Conservation (phyloP, 345 rosid genomes). For the Populus pruinosa region DNA sequence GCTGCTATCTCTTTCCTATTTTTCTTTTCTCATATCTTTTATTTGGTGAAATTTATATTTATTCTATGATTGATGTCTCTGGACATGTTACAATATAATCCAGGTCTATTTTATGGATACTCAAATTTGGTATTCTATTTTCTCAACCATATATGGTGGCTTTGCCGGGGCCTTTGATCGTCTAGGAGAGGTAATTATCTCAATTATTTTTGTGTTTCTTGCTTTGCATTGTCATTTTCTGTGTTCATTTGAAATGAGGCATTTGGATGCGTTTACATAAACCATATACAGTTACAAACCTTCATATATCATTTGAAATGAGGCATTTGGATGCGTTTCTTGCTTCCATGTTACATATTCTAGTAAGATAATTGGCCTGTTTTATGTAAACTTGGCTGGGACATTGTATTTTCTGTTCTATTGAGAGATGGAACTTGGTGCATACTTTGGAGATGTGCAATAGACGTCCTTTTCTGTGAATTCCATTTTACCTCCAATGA, state of each 20-base stretch:
- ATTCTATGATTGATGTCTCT: neutral
- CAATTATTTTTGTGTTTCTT: neutral
- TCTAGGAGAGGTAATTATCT: conserved; percentile 75
- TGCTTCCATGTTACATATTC: neutral
- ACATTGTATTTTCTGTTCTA: neutral
- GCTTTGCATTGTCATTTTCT: neutral
- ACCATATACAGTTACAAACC: neutral
- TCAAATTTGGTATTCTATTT: conserved; percentile 91
- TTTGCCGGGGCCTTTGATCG: conserved; percentile 90
- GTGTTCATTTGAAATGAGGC: too few relatives aligned
- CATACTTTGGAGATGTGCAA: neutral
- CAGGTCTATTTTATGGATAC: conserved; percentile 95
- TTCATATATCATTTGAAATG: neutral
- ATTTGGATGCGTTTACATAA: too few relatives aligned
- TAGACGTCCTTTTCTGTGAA: neutral
- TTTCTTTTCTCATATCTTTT: neutral
- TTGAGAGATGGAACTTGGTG: too few relatives aligned
- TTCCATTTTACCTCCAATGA: neutral
- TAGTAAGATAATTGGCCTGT: neutral
- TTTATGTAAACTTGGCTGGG: neutral
- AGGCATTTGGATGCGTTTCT: neutral
- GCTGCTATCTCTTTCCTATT: conserved; percentile 1
- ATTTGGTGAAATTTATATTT: neutral
- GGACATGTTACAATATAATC: conserved; percentile 24
- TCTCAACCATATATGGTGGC: conserved; percentile 90